Conservation (phyloP, 2,329 filamentous ascomycete genomes). For the Tolypocladium nubicola region DNA sequence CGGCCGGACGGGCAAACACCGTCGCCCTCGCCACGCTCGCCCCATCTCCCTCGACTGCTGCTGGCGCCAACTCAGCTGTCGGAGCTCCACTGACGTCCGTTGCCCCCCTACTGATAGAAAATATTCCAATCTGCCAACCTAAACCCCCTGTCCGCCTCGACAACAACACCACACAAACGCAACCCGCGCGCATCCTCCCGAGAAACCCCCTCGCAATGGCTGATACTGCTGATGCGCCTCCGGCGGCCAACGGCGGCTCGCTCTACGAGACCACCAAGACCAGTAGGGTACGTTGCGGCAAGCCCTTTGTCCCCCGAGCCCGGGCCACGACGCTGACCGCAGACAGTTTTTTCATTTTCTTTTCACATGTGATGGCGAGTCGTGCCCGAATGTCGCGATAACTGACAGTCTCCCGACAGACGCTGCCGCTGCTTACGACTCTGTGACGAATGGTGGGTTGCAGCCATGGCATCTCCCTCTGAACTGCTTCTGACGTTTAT, state of each 20-base stretch:
- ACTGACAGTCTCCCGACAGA: slow-evolving; percentile 28
- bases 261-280: slow-evolving; percentile 35
- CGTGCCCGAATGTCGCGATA: slow-evolving; percentile 1
- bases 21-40: not conserved
- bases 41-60: not conserved
- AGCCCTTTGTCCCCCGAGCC: not conserved
- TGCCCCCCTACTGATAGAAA: slow-evolving; percentile 5
- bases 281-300: slow-evolving; percentile 37
- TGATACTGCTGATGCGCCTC: slow-evolving; percentile 17
- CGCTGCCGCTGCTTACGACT: slow-evolving; percentile 36
- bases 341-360: slow-evolving; percentile 6
- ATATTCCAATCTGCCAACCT: slow-evolving; percentile 3
- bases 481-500: slow-evolving; percentile 1
- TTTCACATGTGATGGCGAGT: slow-evolving; percentile 3
- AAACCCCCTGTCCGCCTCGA: slow-evolving; percentile 1
- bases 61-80: not conserved
- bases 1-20: not conserved
- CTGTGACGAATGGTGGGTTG: slow-evolving; percentile 32
- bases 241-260: slow-evolving; percentile 34
- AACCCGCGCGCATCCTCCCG: not conserved
- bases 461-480: slow-evolving; percentile 2
- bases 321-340: slow-evolving; percentile 6
- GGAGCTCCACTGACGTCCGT: slow-evolving; percentile 1
- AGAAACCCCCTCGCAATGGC: slow-evolving; percentile 11
- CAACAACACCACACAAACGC: not conserved